These are phyloP conservation scores for Asterophora lycoperdoides DNA, from an alignment of 768 basidiomycete genomes.

Conservation along the genomic window DNA sequence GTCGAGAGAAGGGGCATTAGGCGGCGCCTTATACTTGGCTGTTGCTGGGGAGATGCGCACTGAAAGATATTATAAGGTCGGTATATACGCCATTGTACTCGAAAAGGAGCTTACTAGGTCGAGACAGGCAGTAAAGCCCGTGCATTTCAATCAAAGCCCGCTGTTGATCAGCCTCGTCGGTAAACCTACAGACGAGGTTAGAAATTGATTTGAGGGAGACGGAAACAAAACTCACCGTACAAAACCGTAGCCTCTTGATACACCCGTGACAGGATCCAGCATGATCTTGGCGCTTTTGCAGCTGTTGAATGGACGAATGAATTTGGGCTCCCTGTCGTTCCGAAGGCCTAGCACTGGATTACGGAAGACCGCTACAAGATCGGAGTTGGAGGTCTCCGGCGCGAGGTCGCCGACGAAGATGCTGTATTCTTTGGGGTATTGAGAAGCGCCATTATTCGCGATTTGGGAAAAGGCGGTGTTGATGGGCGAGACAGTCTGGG, in stretches of 20 bases:
- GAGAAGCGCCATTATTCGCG: conserved; percentile 32
- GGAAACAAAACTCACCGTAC: conserved; percentile 55
- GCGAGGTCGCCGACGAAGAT: conserved; percentile 95
- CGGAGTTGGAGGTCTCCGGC: conserved; percentile 91
- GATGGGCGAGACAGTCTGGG: conserved; percentile 30
- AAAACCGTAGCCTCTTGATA: conserved; percentile 89
- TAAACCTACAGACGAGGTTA: conserved; percentile 52
- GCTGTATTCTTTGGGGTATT: conserved; percentile 82
- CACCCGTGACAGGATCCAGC: conserved; percentile 85
- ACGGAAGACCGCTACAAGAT: conserved; percentile 89
- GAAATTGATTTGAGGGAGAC: conserved; percentile 7
- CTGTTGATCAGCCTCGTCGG: conserved; percentile 83
- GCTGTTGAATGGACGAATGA: conserved; percentile 83
- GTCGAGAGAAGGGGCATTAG: conserved; percentile 37
- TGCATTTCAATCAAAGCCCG: conserved; percentile 91
- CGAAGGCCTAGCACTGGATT: conserved; percentile 84
- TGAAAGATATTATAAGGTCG: conserved; percentile 28
- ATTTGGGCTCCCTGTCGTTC: conserved; percentile 83
- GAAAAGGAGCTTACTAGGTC: conserved; percentile 63
- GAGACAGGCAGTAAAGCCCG: conserved; percentile 82
- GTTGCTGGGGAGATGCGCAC: conserved; percentile 92
- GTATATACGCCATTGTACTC: conserved; percentile 25
- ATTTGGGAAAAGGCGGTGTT: conserved; percentile 28
- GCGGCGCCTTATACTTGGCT: conserved; percentile 74
- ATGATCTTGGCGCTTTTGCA: conserved; percentile 97